phyloP scores from a whole-genome alignment of 176 grass and related monocot genomes.

The Microstegium vimineum region DNA sequence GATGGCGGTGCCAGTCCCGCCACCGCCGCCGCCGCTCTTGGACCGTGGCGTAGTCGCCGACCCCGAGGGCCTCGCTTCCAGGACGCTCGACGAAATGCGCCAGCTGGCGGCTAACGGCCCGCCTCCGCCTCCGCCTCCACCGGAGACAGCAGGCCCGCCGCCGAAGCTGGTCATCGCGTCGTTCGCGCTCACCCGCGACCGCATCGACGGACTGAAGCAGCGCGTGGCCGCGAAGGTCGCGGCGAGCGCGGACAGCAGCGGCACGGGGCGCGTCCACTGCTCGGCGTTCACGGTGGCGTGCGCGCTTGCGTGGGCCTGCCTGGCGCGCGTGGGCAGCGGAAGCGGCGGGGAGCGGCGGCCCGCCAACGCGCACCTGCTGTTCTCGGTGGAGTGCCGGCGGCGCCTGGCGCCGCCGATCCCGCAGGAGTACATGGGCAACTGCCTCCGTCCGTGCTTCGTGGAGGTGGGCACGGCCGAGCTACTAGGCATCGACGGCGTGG shows the following conservation, averaged over 20 bases:
- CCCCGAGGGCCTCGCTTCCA: slow-evolving; percentile 51
- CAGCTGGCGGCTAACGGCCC: slow-evolving; percentile 46
- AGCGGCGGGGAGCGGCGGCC: not conserved
- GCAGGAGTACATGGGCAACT: slow-evolving; percentile 84
- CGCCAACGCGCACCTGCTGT: slow-evolving; percentile 67
- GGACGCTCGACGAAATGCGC: slow-evolving; percentile 82
- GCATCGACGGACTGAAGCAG: slow-evolving; percentile 71
- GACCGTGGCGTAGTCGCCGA: slow-evolving; percentile 54
- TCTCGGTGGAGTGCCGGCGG: slow-evolving; percentile 79
- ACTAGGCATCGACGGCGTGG: slow-evolving; percentile 39
- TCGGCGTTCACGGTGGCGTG: slow-evolving; percentile 89
- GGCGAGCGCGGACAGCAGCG: not conserved
- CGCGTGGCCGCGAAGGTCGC: slow-evolving; percentile 24
- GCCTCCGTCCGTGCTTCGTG: slow-evolving; percentile 83
- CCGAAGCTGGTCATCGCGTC: slow-evolving; percentile 58
- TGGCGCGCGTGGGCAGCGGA: slow-evolving; percentile 32
- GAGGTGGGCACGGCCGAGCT: slow-evolving; percentile 51
- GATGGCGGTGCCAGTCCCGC: not conserved
- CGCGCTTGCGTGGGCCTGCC: slow-evolving; percentile 86
- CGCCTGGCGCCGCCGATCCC: slow-evolving; percentile 62
- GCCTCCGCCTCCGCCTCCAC: slow-evolving; percentile 37
- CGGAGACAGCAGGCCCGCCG: slow-evolving; percentile 1
- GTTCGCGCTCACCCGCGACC: slow-evolving; percentile 49
- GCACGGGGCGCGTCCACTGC: slow-evolving; percentile 30
- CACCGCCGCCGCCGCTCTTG: slow-evolving; percentile 21